A percentile compares a stretch with the other conserved stretches of the same genome.
Evolutionary conservation across 2,329 filamentous ascomycete species (phyloP).

Genomic region (Fusarium pseudograminearum): DNA sequence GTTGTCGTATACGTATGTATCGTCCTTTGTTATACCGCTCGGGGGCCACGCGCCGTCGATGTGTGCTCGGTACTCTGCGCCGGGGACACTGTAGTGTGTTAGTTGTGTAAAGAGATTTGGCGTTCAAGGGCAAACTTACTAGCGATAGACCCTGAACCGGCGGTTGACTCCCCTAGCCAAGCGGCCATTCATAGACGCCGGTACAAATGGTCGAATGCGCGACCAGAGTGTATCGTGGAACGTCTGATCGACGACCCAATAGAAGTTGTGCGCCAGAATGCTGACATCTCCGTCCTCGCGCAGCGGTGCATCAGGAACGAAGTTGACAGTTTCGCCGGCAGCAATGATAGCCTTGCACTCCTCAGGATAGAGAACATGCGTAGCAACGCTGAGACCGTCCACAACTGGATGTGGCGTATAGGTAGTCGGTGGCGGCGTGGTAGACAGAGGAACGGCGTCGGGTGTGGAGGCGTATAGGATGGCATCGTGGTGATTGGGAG

Average conservation of each 20-base stretch:
- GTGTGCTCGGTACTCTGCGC: conserved; percentile 77
- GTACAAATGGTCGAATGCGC: conserved; percentile 69
- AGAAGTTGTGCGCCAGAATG: conserved; percentile 78
- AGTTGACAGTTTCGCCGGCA: conserved; percentile 73
- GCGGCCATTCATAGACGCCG: conserved; percentile 65
- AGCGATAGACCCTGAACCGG: conserved; percentile 78
- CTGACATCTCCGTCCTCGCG: conserved; percentile 74
- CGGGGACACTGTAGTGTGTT: conserved; percentile 61
- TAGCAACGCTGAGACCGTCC: conserved; percentile 70
- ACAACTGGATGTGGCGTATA: conserved; percentile 72
- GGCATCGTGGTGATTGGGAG: conserved; percentile 75
- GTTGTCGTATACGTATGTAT: conserved; percentile 74
- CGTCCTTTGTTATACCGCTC: conserved; percentile 69
- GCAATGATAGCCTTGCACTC: conserved; percentile 77
- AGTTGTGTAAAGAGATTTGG: neutral
- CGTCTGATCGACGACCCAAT: conserved; percentile 74
- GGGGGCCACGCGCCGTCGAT: conserved; percentile 81
- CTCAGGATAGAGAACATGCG: conserved; percentile 67
- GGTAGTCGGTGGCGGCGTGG: conserved; percentile 59
- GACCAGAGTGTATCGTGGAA: conserved; percentile 74
- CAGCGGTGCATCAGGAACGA: conserved; percentile 75
- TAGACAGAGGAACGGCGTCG: conserved; percentile 65
- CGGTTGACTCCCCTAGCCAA: conserved; percentile 73
- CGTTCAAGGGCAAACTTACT: conserved; percentile 48
- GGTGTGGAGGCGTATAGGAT: conserved; percentile 72